Percentiles rank a stretch among this genome's conserved stretches.
Evolutionary conservation across 2,329 filamentous ascomycete species (phyloP).

Genomic region (Ascochyta koolunga): DNA sequence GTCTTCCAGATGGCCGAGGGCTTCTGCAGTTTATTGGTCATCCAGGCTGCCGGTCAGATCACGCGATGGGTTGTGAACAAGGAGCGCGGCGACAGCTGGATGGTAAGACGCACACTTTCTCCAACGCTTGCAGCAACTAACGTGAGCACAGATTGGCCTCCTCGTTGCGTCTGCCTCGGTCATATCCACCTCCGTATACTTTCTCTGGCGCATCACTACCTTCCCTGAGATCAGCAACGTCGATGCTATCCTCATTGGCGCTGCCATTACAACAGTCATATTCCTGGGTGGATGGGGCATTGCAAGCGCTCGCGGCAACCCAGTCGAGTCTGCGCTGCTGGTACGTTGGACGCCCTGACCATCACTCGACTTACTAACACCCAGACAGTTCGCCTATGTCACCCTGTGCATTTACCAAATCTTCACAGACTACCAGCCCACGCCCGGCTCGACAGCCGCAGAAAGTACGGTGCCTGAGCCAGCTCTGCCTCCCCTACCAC

Average conservation of each 20-base stretch:
- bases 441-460: conserved; percentile 60
- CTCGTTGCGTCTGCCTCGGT: conserved; percentile 87
- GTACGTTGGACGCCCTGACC: conserved; percentile 35
- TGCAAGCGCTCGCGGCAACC: conserved; percentile 89
- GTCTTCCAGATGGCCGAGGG: conserved; percentile 94
- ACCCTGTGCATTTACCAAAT: conserved; percentile 99
- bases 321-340: conserved; percentile 90
- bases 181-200: conserved; percentile 93
- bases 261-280: conserved; percentile 88
- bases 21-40: conserved; percentile 94
- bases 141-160: conserved; percentile 73
- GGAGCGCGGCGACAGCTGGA: conserved; percentile 93
- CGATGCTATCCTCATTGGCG: conserved; percentile 90
- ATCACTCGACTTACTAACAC: conserved; percentile 10
- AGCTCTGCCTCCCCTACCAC: conserved; percentile 95
- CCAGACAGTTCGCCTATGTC: conserved; percentile 79
- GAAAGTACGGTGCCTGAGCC: conserved; percentile 65
- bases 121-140: conserved; percentile 39
- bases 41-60: conserved; percentile 92
- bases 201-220: conserved; percentile 91
- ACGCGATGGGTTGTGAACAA: conserved; percentile 94
- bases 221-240: conserved; percentile 93
- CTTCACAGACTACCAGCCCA: conserved; percentile 96
- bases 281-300: conserved; percentile 95
- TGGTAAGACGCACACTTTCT: conserved; percentile 65